Evolutionary conservation across 2,329 filamentous ascomycete species (phyloP), one percentile per base, ranked within the genome.

Genomic region (Dendryphion nanum): DNA sequence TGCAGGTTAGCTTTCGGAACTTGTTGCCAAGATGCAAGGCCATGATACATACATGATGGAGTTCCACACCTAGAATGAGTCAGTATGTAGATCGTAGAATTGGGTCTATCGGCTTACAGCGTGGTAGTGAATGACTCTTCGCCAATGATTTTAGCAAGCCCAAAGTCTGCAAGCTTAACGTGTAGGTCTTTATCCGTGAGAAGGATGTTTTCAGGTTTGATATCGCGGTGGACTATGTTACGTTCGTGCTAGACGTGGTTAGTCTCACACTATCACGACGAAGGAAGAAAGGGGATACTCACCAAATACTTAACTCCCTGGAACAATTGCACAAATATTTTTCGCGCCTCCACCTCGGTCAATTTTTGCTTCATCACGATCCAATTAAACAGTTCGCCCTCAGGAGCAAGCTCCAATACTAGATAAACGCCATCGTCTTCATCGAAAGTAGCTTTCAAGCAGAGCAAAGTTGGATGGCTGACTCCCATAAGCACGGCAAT

Each of bases 121-220:
- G 93, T 97, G 0, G 90, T 96, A 1, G 93, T 97, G 62, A 98
- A 98, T 0, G 91, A 96, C 61, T 96, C 89, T 64, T 98, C 93
- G 46, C 94, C 94, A 50, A 98, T 95, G 50, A 98, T 97, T 70
- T 98, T 98, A 29, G 93, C 91, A 24, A 98, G 77, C 31, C 93
- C 93, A 67, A 98, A 98, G 66, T 98, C 93, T 15, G 90, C 93
- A 44, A 98, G 72, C 69, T 98, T 98, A 47, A 95, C 84, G 42
- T 83, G 83, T 18, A 96, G 71, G 21, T 93, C 77, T 57, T 88
- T 89, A 67, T 96, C 89, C 4, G 85, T 82, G 23, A 98, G 72
- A 6, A 98, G 71, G 21, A 98, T 97, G 57, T 97, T 97, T 62
- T 97, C 91, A 0, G 90, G 91, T 67, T 96, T 97, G 69, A 98